Evolutionary conservation across 306 rosid species (phyloP).

Genomic region (Crotalaria pallida): DNA sequence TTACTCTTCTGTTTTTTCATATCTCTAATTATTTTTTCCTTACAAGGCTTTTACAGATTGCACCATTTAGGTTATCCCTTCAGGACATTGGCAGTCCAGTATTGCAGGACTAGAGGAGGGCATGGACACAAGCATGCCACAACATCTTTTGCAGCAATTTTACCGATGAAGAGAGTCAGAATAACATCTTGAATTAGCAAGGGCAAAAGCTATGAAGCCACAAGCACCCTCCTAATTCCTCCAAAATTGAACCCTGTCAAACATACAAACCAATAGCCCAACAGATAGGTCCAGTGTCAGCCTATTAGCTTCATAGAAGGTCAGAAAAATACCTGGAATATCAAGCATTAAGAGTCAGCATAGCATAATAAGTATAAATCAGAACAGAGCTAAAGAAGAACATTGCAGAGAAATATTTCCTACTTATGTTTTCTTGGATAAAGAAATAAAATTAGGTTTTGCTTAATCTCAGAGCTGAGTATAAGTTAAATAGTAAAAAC

Average conservation of each 20-base stretch:
- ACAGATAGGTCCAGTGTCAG: conserved; percentile 76
- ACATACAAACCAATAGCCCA: conserved; percentile 85
- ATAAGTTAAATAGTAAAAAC: too few species aligned
- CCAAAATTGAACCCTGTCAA: conserved; percentile 63
- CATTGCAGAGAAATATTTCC: neutral
- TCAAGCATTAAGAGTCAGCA: conserved; percentile 64
- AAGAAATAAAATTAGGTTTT: conserved; percentile 13
- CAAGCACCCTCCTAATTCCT: conserved; percentile 35
- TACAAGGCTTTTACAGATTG: neutral
- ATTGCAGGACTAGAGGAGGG: conserved; percentile 10
- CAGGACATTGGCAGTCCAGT: conserved; percentile 1
- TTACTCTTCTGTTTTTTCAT: neutral
- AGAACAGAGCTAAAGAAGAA: conserved; percentile 17
- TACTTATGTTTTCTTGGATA: neutral
- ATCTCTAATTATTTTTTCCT: neutral
- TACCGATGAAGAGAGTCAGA: conserved; percentile 18
- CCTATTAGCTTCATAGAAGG: conserved; percentile 88
- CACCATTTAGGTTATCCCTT: conserved; percentile 15
- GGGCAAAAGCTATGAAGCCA: conserved; percentile 33
- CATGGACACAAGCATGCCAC: neutral
- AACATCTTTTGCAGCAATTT: conserved; percentile 5
- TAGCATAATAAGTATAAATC: conserved; percentile 20
- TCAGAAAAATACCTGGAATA: conserved; percentile 99
- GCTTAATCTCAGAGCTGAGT: too few species aligned
- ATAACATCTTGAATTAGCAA: conserved; percentile 30